Conservation (phyloP, 768 basidiomycete species). For the Collybia mongolica region DNA sequence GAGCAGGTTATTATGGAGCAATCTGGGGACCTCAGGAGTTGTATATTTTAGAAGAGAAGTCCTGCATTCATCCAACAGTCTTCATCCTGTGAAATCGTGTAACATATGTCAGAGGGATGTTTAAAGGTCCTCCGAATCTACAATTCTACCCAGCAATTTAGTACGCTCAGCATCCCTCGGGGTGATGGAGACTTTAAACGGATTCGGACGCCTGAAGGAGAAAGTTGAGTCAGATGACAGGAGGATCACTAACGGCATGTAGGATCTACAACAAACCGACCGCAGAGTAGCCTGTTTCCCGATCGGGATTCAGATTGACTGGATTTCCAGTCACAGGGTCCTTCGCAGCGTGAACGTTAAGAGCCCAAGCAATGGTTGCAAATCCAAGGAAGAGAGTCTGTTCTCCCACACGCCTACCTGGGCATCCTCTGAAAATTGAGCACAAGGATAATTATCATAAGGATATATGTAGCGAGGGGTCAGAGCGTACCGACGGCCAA, state of each 20-base stretch:
- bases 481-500: slow-evolving; percentile 3
- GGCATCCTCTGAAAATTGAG: not conserved
- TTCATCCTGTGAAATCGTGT: too few relatives aligned
- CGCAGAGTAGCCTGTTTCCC: slow-evolving; percentile 1
- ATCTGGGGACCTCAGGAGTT: too few relatives aligned
- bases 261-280: not conserved
- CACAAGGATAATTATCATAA: not conserved
- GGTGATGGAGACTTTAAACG: not conserved
- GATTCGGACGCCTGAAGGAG: not conserved
- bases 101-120: too few relatives aligned
- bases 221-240: not conserved
- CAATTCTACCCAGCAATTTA: not conserved
- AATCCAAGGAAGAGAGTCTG: slow-evolving; percentile 1
- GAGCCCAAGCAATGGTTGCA: slow-evolving; percentile 2
- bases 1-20: too few relatives aligned
- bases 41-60: too few relatives aligned
- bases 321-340: not conserved
- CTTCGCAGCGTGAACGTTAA: not conserved
- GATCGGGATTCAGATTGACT: not conserved
- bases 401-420: not conserved
- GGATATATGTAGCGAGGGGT: not conserved
- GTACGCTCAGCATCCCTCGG: not conserved
- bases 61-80: too few relatives aligned
- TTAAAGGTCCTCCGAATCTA: too few relatives aligned
- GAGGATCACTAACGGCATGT: not conserved